These are phyloP conservation scores for Melocanna baccifera DNA, from an alignment of 176 grass and related monocot genomes.

Conservation along the genomic window DNA sequence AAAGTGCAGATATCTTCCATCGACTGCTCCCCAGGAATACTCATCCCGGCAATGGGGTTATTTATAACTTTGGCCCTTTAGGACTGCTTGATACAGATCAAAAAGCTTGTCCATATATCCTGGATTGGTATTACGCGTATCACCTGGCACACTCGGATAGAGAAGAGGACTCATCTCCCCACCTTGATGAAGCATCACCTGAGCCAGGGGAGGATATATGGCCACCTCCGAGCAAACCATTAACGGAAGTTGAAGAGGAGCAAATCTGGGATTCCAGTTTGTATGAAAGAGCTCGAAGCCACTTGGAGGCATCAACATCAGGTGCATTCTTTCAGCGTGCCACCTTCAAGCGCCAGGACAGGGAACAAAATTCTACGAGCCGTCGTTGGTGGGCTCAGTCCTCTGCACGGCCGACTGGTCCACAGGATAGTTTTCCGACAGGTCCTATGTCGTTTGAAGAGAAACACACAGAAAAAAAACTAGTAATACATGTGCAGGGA, in stretches of 20 bases:
- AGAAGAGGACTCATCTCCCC: not conserved
- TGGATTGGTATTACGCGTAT: conserved; percentile 58
- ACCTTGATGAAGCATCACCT: conserved; percentile 1
- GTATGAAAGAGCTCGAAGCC: conserved; percentile 25
- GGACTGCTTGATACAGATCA: conserved; percentile 32
- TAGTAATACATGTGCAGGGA: not conserved
- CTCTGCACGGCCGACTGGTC: not conserved
- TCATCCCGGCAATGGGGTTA: not conserved
- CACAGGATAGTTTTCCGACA: conserved; percentile 30
- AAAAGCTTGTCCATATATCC: conserved; percentile 46
- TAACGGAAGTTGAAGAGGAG: conserved; percentile 36
- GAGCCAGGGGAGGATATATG: conserved; percentile 3
- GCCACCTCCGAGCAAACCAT: not conserved
- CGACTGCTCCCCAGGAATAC: conserved; percentile 11
- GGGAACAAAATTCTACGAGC: conserved; percentile 1
- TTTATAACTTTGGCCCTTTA: conserved; percentile 35
- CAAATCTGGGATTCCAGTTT: not conserved
- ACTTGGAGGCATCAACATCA: conserved; percentile 53
- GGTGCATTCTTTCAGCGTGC: conserved; percentile 40
- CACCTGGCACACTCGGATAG: not conserved
- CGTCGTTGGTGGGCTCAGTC: conserved; percentile 37
- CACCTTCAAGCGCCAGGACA: not conserved
- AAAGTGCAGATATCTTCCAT: conserved; percentile 13
- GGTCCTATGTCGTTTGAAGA: conserved; percentile 41
- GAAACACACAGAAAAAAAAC: not conserved